phyloP scores from a whole-genome alignment of 1,139 yeast genomes.

The Candida dubliniensis region DNA sequence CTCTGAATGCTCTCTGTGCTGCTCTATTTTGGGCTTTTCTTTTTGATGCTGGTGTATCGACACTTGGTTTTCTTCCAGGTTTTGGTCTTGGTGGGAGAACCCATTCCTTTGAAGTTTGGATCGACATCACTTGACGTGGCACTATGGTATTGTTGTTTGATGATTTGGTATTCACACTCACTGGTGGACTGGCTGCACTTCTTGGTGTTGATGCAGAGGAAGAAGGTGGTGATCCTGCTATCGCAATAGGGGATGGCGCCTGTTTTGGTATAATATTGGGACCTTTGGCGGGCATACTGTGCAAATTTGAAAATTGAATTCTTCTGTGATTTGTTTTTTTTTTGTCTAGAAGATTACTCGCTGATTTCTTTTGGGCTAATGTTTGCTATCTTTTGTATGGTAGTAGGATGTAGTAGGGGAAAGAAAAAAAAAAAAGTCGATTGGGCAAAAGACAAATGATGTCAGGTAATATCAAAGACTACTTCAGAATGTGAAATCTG shows the following conservation, averaged over 20 bases:
- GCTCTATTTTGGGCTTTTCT: slow-evolving; percentile 93
- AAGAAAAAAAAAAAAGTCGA: background rate
- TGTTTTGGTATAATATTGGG: slow-evolving; percentile 41
- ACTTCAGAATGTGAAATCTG: too few relatives aligned
- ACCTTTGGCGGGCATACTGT: slow-evolving; percentile 23
- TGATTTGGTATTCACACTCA: slow-evolving; percentile 4
- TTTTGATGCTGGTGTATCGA: slow-evolving; percentile 70
- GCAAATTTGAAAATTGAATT: slow-evolving; percentile 7
- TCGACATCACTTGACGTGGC: slow-evolving; percentile 28
- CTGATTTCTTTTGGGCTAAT: background rate
- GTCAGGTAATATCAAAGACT: too few relatives aligned
- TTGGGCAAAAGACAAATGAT: too few relatives aligned
- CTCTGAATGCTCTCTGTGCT: slow-evolving; percentile 91
- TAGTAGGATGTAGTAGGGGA: background rate
- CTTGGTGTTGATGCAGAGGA: slow-evolving; percentile 16
- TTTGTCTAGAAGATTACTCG: background rate
- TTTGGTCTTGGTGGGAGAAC: slow-evolving; percentile 88
- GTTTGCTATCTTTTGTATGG: background rate
- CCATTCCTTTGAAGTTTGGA: slow-evolving; percentile 84
- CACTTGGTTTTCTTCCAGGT: slow-evolving; percentile 86
- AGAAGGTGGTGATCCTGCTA: slow-evolving; percentile 23
- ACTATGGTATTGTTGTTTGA: slow-evolving; percentile 7
- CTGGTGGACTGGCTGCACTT: slow-evolving; percentile 12
- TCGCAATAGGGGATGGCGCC: slow-evolving; percentile 36
- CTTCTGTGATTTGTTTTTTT: background rate